These are phyloP conservation scores for Mycoemilia scoparia DNA, from an alignment of 192 early-diverging fungal species.

Conservation along the genomic window DNA sequence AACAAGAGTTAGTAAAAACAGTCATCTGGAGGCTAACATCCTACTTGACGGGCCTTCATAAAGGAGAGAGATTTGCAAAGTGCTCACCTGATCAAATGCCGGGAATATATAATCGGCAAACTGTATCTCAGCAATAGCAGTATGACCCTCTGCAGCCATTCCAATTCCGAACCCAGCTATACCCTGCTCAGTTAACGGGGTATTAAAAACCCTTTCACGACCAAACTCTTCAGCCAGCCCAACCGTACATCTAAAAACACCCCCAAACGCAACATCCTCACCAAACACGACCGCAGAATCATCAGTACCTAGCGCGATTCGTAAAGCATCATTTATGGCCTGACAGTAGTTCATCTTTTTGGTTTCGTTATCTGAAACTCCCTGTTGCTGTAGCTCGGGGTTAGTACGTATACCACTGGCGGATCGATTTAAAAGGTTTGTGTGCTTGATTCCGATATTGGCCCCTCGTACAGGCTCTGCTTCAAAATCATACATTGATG, in stretches of 20 bases:
- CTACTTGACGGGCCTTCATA: too few species aligned
- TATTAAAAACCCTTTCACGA: slow-evolving; percentile 86
- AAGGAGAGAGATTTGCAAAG: too few species aligned
- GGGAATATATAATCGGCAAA: slow-evolving; percentile 98
- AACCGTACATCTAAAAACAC: slow-evolving; percentile 88
- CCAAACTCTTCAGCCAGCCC: slow-evolving; percentile 84
- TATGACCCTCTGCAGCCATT: slow-evolving; percentile 83
- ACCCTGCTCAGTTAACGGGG: slow-evolving; percentile 87
- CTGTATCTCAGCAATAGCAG: slow-evolving; percentile 95
- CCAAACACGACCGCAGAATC: slow-evolving; percentile 88
- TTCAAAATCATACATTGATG: background rate
- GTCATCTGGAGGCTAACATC: too few species aligned
- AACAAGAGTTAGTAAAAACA: too few species aligned
- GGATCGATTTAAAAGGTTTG: slow-evolving; percentile 59
- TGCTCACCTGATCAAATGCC: slow-evolving; percentile 96
- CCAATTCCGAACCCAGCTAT: slow-evolving; percentile 92
- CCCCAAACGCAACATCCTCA: slow-evolving; percentile 95
- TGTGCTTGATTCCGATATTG: slow-evolving; percentile 60
- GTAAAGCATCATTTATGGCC: slow-evolving; percentile 88
- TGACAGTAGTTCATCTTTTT: slow-evolving; percentile 85
- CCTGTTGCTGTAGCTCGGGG: slow-evolving; percentile 43
- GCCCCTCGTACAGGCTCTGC: slow-evolving; percentile 61
- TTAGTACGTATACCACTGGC: slow-evolving; percentile 46
- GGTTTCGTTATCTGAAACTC: slow-evolving; percentile 34
- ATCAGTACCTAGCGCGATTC: slow-evolving; percentile 66